These are phyloP conservation scores for Dipteronia sinensis DNA, from an alignment of 345 rosid genomes.

Conservation along the genomic window DNA sequence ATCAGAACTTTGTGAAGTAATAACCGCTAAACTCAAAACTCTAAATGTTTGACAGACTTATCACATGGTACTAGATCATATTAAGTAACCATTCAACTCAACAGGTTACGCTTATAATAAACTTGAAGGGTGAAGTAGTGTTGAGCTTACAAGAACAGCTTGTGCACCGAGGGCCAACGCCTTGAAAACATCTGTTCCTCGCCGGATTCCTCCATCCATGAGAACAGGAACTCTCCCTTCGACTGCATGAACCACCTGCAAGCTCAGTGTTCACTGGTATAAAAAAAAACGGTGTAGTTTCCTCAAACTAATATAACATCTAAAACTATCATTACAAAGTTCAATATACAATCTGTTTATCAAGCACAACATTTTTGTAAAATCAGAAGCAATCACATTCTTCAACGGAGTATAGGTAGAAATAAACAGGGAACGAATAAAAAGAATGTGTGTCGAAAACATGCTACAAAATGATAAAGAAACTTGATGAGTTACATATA, in stretches of 20 bases:
- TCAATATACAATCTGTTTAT: not conserved
- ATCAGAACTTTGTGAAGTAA: too few species aligned
- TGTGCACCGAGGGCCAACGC: slow-evolving; percentile 90
- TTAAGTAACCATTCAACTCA: not conserved
- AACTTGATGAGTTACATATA: too few species aligned
- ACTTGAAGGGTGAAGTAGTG: not conserved
- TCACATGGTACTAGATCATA: too few species aligned
- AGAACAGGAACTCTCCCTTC: slow-evolving; percentile 75
- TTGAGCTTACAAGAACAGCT: slow-evolving; percentile 71
- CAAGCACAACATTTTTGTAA: not conserved
- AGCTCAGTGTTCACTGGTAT: slow-evolving; percentile 2
- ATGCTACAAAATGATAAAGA: too few species aligned
- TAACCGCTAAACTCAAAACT: too few species aligned
- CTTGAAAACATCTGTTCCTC: slow-evolving; percentile 89
- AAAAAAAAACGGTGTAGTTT: not conserved
- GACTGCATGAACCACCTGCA: slow-evolving; percentile 73
- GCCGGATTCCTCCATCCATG: slow-evolving; percentile 81
- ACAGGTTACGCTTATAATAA: not conserved
- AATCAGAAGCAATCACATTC: not conserved
- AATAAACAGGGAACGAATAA: too few species aligned
- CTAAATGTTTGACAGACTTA: too few species aligned
- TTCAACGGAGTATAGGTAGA: too few species aligned
- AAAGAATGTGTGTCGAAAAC: too few species aligned
- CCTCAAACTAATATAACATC: not conserved
- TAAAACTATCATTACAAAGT: not conserved